Percentiles rank a stretch among this genome's conserved stretches.
Evolutionary conservation across 2,329 filamentous ascomycete species (phyloP).

Genomic region (Pseudogymnoascus sp.): DNA sequence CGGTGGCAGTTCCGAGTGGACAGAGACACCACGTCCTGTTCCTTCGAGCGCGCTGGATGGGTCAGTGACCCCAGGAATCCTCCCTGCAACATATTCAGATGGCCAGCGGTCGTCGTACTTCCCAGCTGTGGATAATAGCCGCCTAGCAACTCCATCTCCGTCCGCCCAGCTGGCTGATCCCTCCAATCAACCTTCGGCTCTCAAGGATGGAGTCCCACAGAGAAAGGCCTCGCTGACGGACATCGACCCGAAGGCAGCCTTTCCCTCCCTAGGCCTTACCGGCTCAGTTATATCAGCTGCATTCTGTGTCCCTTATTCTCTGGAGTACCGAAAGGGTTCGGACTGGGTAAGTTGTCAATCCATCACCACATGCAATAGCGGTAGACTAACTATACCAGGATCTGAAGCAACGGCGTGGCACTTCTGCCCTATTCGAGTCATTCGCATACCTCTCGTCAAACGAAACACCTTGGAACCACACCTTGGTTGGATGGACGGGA

Average conservation of each 20-base stretch:
- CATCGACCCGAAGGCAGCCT: slow-evolving; percentile 43
- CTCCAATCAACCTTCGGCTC: slow-evolving; percentile 29
- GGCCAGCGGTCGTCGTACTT: not conserved
- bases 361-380: not conserved
- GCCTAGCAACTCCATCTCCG: slow-evolving; percentile 37
- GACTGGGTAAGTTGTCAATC: slow-evolving; percentile 49
- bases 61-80: not conserved
- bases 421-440: slow-evolving; percentile 86
- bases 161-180: slow-evolving; percentile 36
- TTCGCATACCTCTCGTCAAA: slow-evolving; percentile 83
- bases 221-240: slow-evolving; percentile 43
- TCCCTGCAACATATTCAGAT: not conserved
- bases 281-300: slow-evolving; percentile 62
- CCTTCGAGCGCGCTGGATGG: not conserved
- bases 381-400: slow-evolving; percentile 43
- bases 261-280: slow-evolving; percentile 50
- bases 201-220: slow-evolving; percentile 25
- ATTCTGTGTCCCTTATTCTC: slow-evolving; percentile 54
- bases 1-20: not conserved
- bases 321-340: slow-evolving; percentile 50
- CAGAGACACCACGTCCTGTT: not conserved
- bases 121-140: slow-evolving; percentile 18
- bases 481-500: slow-evolving; percentile 88
- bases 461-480: slow-evolving; percentile 81
- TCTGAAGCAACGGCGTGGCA: slow-evolving; percentile 70